phyloP scores from a whole-genome alignment of 148 eudicot species.

The Arctostaphylos glauca region DNA sequence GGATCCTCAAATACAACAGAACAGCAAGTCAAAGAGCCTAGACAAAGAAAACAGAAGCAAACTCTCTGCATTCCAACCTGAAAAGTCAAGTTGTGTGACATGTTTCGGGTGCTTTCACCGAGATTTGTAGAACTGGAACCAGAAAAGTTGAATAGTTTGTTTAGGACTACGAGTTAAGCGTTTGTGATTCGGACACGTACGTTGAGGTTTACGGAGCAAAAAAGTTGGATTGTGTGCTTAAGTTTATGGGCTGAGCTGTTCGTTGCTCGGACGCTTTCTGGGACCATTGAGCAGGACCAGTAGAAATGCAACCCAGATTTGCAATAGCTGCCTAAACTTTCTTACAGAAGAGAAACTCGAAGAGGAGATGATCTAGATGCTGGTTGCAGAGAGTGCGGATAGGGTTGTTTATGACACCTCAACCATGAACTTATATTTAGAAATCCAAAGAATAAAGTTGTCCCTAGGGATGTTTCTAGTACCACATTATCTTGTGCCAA shows the following conservation, averaged over 20 bases:
- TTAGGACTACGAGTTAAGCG: too few relatives aligned
- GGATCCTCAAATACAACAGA: neutral
- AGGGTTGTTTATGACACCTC: neutral
- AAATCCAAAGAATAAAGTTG: neutral
- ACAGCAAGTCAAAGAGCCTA: neutral
- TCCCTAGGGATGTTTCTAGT: neutral
- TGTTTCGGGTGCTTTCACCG: too few relatives aligned
- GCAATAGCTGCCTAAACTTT: neutral
- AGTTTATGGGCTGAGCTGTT: too few relatives aligned
- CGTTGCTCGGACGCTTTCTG: neutral
- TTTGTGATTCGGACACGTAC: neutral
- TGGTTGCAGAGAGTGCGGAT: neutral
- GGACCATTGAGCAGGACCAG: neutral
- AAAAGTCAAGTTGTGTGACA: neutral
- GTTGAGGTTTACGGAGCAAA: neutral
- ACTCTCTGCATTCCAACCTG: neutral
- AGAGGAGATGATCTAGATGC: neutral
- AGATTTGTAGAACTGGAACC: too few relatives aligned
- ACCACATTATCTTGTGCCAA: neutral
- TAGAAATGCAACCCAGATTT: slow-evolving; percentile 2
- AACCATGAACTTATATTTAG: neutral
- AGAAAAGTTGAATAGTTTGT: too few relatives aligned
- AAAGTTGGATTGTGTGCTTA: neutral
- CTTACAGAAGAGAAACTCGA: neutral
- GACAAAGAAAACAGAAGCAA: neutral